Evolutionary conservation across 2,329 filamentous ascomycete genomes (phyloP).

Genomic region (Nakataea oryzae): DNA sequence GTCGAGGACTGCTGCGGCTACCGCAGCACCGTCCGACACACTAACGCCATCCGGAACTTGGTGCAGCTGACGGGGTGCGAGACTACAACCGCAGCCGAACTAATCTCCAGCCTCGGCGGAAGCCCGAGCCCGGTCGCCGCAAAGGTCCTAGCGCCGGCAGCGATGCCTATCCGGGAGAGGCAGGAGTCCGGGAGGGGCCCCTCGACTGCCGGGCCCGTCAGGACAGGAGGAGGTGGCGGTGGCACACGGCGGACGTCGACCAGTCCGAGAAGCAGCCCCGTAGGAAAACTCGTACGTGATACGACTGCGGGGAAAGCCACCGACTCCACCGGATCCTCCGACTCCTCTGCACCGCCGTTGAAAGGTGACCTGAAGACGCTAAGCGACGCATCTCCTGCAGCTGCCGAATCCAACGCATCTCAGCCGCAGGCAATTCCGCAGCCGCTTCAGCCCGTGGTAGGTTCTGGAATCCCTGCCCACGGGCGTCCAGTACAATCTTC

Average conservation of each 20-base stretch:
- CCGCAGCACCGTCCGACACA: slow-evolving; percentile 57
- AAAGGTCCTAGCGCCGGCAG: not conserved
- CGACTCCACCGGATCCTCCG: not conserved
- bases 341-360: not conserved
- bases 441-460: slow-evolving; percentile 9
- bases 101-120: slow-evolving; percentile 30
- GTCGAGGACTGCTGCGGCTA: slow-evolving; percentile 85
- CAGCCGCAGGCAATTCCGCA: slow-evolving; percentile 5
- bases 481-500: not conserved
- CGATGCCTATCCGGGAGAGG: not conserved
- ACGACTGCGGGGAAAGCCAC: not conserved
- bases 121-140: slow-evolving; percentile 3
- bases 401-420: slow-evolving; percentile 7
- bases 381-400: slow-evolving; percentile 8
- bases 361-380: slow-evolving; percentile 3
- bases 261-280: not conserved
- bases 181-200: not conserved
- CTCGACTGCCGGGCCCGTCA: not conserved
- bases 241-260: not conserved
- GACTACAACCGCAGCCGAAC: slow-evolving; percentile 45
- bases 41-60: slow-evolving; percentile 60
- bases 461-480: not conserved
- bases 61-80: slow-evolving; percentile 65
- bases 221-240: not conserved
- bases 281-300: slow-evolving; percentile 12